Percentiles rank a stretch among this genome's conserved stretches.
phyloP scores from a whole-genome alignment of 805 yeast species.

The Kazachstania bromeliacearum region DNA sequence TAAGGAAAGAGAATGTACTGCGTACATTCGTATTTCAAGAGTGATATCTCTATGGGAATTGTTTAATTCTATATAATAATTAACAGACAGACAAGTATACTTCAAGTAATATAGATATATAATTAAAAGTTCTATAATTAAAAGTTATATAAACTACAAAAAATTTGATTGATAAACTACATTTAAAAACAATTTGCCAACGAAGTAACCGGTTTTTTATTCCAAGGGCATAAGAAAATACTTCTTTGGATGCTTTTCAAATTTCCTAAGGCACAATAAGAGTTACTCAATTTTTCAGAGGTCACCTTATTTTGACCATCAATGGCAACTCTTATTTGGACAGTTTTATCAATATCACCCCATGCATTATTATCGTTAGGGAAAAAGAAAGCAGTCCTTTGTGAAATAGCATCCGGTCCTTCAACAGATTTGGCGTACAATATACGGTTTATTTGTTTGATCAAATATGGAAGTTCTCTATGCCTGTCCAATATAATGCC shows the following conservation, averaged over 20 bases:
- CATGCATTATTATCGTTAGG: conserved; percentile 66
- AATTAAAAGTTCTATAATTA: no score
- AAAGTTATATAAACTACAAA: no score
- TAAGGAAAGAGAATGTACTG: conserved; percentile 45
- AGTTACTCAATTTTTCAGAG: conserved; percentile 39
- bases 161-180: no score
- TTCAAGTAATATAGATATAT: no score
- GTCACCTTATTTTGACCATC: conserved; percentile 41
- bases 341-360: conserved; percentile 47
- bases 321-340: conserved; percentile 51
- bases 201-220: conserved; percentile 23
- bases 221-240: conserved; percentile 52
- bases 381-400: conserved; percentile 60
- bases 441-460: conserved; percentile 41
- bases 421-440: conserved; percentile 22
- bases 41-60: conserved; percentile 48
- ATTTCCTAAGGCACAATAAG: conserved; percentile 40
- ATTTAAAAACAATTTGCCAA: conserved; percentile 25
- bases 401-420: conserved; percentile 37
- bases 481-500: conserved; percentile 42
- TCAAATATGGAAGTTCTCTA: conserved; percentile 48
- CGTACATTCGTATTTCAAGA: conserved; percentile 47
- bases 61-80: conserved; percentile 28
- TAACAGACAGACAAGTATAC: no score
- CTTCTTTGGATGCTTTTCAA: conserved; percentile 58